A percentile compares a stretch with the other conserved stretches of the same genome.
Evolutionary conservation across 805 yeast species (phyloP).

Genomic region (Myxozyma vanderwaltii): DNA sequence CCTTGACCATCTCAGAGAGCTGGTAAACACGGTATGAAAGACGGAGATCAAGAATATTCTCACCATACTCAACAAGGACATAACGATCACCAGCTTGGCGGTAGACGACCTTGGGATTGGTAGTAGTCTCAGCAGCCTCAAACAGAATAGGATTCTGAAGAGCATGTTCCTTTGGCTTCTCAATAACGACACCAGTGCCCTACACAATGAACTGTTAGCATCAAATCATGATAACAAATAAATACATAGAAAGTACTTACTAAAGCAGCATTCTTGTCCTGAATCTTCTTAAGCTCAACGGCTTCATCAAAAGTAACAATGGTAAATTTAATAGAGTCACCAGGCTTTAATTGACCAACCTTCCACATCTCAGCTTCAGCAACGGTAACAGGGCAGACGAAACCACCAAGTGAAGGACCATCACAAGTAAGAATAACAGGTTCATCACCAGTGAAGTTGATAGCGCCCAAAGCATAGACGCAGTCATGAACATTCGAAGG

Average conservation of each 20-base stretch:
- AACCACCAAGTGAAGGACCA: conserved; percentile 97
- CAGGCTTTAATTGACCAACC: conserved; percentile 96
- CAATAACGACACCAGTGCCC: conserved; percentile 29
- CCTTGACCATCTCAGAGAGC: conserved; percentile 70
- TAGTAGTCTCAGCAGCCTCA: conserved; percentile 50
- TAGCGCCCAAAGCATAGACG: conserved; percentile 94
- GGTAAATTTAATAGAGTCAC: conserved; percentile 77
- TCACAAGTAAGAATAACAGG: conserved; percentile 96
- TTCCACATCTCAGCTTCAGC: conserved; percentile 98
- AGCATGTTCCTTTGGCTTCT: conserved; percentile 18
- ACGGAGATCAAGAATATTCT: conserved; percentile 80
- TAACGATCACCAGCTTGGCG: conserved; percentile 98
- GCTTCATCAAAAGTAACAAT: conserved; percentile 76
- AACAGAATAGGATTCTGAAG: conserved; percentile 70
- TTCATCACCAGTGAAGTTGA: conserved; percentile 97
- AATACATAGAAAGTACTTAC: conserved; percentile 1
- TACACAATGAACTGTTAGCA: background rate
- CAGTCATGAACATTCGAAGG: conserved; percentile 99
- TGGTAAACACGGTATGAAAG: conserved; percentile 81
- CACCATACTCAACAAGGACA: conserved; percentile 90
- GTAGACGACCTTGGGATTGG: conserved; percentile 73
- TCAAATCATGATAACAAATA: background rate
- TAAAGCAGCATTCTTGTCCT: conserved; percentile 48
- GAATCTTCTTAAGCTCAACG: conserved; percentile 58
- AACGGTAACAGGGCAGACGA: conserved; percentile 95